Percentiles rank a stretch among this genome's conserved stretches.
phyloP scores from a whole-genome alignment of 768 basidiomycete species.

The Suillus tomentosus region DNA sequence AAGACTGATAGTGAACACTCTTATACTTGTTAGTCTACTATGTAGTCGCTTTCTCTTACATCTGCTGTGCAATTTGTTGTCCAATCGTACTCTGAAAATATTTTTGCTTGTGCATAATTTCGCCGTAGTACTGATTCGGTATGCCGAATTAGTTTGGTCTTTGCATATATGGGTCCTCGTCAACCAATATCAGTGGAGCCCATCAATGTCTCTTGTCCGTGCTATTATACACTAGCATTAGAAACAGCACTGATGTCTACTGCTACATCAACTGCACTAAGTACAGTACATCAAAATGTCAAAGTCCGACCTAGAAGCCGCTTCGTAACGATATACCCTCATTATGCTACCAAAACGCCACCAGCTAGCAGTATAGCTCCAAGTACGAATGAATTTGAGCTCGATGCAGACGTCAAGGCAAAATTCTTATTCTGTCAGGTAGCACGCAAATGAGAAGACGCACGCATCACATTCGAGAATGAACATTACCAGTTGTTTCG shows the following conservation, averaged over 20 bases:
- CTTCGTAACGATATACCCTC: neutral
- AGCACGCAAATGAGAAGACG: neutral
- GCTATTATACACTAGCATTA: neutral
- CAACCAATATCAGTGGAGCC: neutral
- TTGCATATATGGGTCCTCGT: neutral
- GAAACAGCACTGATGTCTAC: neutral
- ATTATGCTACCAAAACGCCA: conserved; percentile 23
- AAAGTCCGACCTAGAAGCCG: neutral
- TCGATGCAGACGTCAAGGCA: conserved; percentile 23
- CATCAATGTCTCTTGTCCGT: neutral
- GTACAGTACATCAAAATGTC: neutral
- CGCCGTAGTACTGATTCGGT: neutral
- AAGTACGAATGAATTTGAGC: conserved; percentile 20
- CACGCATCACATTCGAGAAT: neutral
- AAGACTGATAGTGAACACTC: neutral
- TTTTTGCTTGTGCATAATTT: neutral
- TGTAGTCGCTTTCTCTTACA: neutral
- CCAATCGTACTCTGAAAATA: neutral
- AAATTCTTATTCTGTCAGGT: conserved; percentile 21
- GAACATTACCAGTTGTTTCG: conserved; percentile 24
- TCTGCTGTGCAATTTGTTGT: neutral
- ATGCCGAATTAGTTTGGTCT: neutral
- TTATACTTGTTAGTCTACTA: neutral
- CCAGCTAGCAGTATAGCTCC: conserved; percentile 26
- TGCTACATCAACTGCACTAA: neutral